Base-by-base conservation (phyloP, 768 basidiomycete species). In the Pulveroboletus frians region DNA sequence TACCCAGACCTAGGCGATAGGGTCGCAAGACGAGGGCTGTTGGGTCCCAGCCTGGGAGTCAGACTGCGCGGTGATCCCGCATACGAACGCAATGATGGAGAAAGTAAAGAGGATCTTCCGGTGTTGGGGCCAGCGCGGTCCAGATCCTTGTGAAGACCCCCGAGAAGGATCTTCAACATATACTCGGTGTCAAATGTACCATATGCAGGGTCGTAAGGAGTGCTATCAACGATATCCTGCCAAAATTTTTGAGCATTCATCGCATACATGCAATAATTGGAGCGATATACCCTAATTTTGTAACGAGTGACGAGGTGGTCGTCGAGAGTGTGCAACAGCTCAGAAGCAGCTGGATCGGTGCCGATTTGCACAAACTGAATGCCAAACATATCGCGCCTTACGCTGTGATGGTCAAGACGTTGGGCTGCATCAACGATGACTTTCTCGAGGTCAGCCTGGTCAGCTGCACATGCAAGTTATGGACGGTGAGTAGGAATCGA, bases 341-440 rank as follows among this genome's bases (percentile, higher is more conserved):
- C 70, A 1, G 73, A 53, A 3, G 75, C 73, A 42, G 46, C 70
- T 1, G 54, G 47, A 43, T 69, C 68, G 3, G 66, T 62, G 0
- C 76, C 76, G 20, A 77, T 72, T 53, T 77, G 76, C 31, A 78
- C 63, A 34, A 78, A 73, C 36, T 74, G 72, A 26, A 78, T 64
- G 9, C 76, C 72, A 5, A 78, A 64, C 61, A 72, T 71, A n/a
- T 67, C 62, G 2, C 66, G 56, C 21, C 62, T 71, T 44, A 66
- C 62, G 3, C 57, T 57, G 1, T 59, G 65, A 32, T 60, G 60
- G 42, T 76, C 74, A 17, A 76, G 69, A 26, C 72, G 62, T 26
- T 66, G 66, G 3, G 74, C 74, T 15, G 66, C 59, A 5, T 64
- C 60, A 14, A 74, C 65, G 9, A 75, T 64, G 2, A 66, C 65